Base-by-base conservation (phyloP, 1,139 yeast species). In the Candida anutae region DNA sequence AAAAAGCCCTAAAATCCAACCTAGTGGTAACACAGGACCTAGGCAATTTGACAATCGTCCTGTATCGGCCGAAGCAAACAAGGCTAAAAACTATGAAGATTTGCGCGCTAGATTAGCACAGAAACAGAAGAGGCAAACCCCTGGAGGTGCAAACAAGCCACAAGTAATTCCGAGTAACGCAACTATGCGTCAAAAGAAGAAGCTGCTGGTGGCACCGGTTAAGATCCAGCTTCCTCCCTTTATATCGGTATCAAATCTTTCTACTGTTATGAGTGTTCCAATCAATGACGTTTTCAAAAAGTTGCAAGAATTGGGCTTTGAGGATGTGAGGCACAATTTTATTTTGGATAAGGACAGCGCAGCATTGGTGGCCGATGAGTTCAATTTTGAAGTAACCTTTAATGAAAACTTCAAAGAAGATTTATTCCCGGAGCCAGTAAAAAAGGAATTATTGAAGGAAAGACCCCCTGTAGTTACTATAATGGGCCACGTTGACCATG, bases 401-500 rank as follows among this genome's bases (percentile, higher is more conserved):
- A 73, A 70, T 33, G 79, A 77, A 26, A 71, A 74, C 15, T 66
- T 72, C 6, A 77, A 75, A 4, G 66, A 69, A n/a, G 90, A 81
- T 43, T 49, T 81, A 25, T 77, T 74, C 40, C 74, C 77, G 28
- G 56, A 49, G 6, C 40, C 47, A 2, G 48, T 47, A 3, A 69
- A 71, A 24, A 58, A 64, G 4, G 53, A 58, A 6, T 40, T 52
- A 14, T 52, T 81, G 36, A 74, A 74, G 29, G 66, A 77, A 11
- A 64, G 98, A 39, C 87, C 98, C 0, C 98, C 99, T 0, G 81
- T 90, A 15, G 96, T 90, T 2, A 88, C 98, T 0, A 84, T 90
- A 29, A 90, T 90, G 97, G 99, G 99, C 4, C 99, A 90, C 54
- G 98, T 90, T 23, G 99, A 90, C 53, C 99, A 90, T 49, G 99